These are phyloP conservation scores for Xylaria sp. DNA, from an alignment of 2,329 filamentous ascomycete genomes.

Conservation along the genomic window DNA sequence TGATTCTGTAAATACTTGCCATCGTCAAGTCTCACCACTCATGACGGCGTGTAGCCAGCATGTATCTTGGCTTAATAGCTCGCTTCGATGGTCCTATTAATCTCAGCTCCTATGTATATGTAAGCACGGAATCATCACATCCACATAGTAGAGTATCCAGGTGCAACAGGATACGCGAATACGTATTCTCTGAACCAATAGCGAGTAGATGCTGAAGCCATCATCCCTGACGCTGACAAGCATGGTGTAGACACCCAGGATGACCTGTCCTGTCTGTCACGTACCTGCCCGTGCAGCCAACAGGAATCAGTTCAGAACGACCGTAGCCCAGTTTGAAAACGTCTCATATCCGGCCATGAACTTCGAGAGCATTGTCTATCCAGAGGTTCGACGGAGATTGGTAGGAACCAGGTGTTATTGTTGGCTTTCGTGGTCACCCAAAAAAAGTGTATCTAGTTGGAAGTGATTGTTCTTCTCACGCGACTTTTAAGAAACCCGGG, in stretches of 20 bases:
- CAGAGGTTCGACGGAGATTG: not conserved
- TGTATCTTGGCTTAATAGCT: not conserved
- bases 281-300: not conserved
- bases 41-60: not conserved
- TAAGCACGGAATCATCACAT: not conserved
- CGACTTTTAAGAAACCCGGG: not conserved
- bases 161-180: not conserved
- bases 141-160: not conserved
- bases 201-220: not conserved
- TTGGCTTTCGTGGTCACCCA: not conserved
- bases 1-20: not conserved
- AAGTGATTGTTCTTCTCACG: not conserved
- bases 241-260: not conserved
- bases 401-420: not conserved
- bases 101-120: not conserved
- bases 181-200: not conserved
- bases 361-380: not conserved
- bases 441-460: not conserved
- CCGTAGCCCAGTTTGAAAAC: not conserved
- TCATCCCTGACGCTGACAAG: conserved; percentile 1
- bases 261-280: not conserved
- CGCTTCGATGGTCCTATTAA: not conserved
- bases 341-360: not conserved
- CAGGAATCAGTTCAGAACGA: not conserved
- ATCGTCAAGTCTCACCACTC: not conserved